Conservation (phyloP, 805 yeast genomes). For the Spathaspora hagerdaliae region DNA sequence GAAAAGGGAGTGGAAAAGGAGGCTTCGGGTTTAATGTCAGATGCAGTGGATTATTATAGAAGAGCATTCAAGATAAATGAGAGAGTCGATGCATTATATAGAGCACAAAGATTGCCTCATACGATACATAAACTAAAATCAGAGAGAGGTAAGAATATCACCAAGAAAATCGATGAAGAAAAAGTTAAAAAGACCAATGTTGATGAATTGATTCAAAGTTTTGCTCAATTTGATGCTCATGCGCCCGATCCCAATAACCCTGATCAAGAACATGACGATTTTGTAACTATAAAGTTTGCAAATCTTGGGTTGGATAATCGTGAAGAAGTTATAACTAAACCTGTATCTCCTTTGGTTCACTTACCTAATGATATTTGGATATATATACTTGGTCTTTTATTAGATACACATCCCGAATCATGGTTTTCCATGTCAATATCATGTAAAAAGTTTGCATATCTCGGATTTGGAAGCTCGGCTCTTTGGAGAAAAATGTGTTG, state of each 20-base stretch:
- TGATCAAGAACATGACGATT: slow-evolving; percentile 13
- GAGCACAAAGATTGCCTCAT: slow-evolving; percentile 49
- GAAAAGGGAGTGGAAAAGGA: slow-evolving; percentile 72
- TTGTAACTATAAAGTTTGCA: slow-evolving; percentile 22
- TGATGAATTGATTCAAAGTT: slow-evolving; percentile 33
- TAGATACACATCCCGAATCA: slow-evolving; percentile 50
- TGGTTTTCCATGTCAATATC: slow-evolving; percentile 62
- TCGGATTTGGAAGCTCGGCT: slow-evolving; percentile 51
- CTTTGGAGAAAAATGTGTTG: slow-evolving; percentile 51
- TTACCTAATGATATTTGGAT: slow-evolving; percentile 50
- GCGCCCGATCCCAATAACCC: slow-evolving; percentile 19
- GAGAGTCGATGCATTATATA: slow-evolving; percentile 64
- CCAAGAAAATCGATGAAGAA: slow-evolving; percentile 30
- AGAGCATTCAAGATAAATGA: slow-evolving; percentile 59
- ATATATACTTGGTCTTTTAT: slow-evolving; percentile 45
- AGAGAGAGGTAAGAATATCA: slow-evolving; percentile 25
- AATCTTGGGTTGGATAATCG: slow-evolving; percentile 20
- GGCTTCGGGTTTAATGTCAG: slow-evolving; percentile 70
- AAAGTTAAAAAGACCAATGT: slow-evolving; percentile 40
- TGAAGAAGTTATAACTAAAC: slow-evolving; percentile 12
- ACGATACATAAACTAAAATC: slow-evolving; percentile 24
- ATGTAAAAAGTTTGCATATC: slow-evolving; percentile 52
- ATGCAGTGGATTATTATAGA: slow-evolving; percentile 71
- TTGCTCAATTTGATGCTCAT: slow-evolving; percentile 23
- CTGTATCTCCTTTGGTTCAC: slow-evolving; percentile 34